Evolutionary conservation across 306 rosid species (phyloP).

Genomic region (Cucumis cinereus): DNA sequence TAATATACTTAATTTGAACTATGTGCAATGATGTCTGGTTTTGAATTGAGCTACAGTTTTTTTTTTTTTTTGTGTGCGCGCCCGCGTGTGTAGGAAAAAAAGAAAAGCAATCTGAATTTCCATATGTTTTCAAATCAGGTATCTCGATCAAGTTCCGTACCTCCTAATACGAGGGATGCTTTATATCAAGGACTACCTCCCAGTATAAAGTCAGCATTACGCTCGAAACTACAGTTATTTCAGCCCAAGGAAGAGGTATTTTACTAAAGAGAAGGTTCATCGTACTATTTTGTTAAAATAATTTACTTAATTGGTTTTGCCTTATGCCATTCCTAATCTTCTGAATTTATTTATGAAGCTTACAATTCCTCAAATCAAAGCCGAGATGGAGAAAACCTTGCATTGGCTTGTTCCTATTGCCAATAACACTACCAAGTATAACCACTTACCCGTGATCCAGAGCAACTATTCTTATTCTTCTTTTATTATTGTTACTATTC

Average conservation of each 20-base stretch:
- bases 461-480: neutral
- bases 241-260: constrained; percentile 88
- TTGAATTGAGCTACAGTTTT: neutral
- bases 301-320: neutral
- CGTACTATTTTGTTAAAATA: neutral
- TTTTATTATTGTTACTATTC: neutral
- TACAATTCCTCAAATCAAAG: constrained; percentile 78
- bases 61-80: constrained; percentile 4
- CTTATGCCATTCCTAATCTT: neutral
- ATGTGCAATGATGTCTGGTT: neutral
- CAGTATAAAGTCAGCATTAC: constrained; percentile 68
- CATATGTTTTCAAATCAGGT: constrained; percentile 33
- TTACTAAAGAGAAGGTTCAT: neutral
- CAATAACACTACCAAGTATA: constrained; percentile 80
- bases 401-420: constrained; percentile 97
- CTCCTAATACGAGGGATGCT: constrained; percentile 90
- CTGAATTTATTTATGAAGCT: constrained; percentile 38
- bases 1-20: neutral
- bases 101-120: constrained; percentile 5
- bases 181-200: constrained; percentile 95
- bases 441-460: constrained; percentile 7
- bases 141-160: constrained; percentile 91
- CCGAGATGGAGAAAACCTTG: constrained; percentile 90
- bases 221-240: constrained; percentile 63
- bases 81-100: too few relatives aligned